Base-by-base conservation (phyloP, 1,284 basidiomycete species). In the Trichosporon ovoides region DNA sequence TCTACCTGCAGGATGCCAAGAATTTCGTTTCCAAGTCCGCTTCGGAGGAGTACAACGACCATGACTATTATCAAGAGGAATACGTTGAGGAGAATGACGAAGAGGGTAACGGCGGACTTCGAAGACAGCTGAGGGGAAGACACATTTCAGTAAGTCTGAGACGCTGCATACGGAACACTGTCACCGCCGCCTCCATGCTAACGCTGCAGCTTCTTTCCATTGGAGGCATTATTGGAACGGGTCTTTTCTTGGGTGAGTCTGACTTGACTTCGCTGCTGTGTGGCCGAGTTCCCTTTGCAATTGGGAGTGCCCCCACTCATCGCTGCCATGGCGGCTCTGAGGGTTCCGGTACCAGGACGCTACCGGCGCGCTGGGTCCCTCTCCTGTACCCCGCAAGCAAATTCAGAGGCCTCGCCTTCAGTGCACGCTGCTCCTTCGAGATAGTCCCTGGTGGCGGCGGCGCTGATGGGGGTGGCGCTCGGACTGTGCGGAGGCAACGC, bases 141-240 rank as follows among this genome's bases (percentile, higher is more conserved):
- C 49, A 51, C 10, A 51, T 51, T 33, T 51, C 49, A 3, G 49
- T 51, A 7, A 35, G 49, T 48, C 7, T 13, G 22, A 48, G n/a
- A 24, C 43, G 28, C 31, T 24, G 20, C 43, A 14, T 3, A 24
- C 14, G 28, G 28, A n/a, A n/a, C n/a, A n/a, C n/a, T 31, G 28
- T 9, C 9, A 31, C 28, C 5, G 5, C 9, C 9, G 5, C 28
- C 1, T 7, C 28, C 9, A 18, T 3, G 49, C 49, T 51, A 18
- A 51, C 49, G 22, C 9, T 4, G 33, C 31, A 51, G 49, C 49
- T 51, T 13, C 33, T 55, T 20, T 35, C 54, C 35, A 50, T 55
- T n/a, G 54, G 54, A 22, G 54, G 54, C 19, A 38, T 55, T 20
- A 55, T 55, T 20, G 54, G 54, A 22, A 38, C 54, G 36, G 54